Percentiles rank a stretch among this genome's conserved stretches.
Conservation (phyloP, 805 yeast genomes). For the Osmozyma mogii region DNA sequence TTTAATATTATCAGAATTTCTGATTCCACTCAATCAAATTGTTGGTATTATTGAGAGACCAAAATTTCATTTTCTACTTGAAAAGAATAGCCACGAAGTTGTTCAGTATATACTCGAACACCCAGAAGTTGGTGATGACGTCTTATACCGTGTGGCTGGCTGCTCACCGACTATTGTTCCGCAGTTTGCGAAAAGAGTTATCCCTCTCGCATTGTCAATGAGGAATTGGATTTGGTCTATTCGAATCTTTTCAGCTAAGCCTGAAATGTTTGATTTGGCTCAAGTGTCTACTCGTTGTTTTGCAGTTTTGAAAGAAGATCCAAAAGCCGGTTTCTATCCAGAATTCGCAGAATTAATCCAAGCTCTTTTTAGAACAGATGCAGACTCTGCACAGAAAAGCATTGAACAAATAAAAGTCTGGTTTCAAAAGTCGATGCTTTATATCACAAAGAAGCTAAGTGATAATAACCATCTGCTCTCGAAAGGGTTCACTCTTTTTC, state of each 20-base stretch:
- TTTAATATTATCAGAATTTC: conserved; percentile 3
- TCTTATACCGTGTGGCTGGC: conserved; percentile 9
- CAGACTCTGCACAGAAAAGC: conserved; percentile 13
- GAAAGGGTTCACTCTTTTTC: no score
- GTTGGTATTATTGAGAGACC: conserved; percentile 4
- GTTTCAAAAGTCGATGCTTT: conserved; percentile 51
- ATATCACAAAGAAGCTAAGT: conserved; percentile 54
- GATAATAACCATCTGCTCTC: no score
- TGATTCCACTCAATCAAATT: conserved; percentile 4
- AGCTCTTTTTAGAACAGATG: conserved; percentile 13
- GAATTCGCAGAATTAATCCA: conserved; percentile 22
- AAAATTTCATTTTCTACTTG: conserved; percentile 5
- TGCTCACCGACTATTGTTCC: conserved; percentile 6
- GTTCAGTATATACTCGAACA: conserved; percentile 1
- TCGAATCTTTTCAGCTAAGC: conserved; percentile 9
- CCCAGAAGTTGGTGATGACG: conserved; percentile 5
- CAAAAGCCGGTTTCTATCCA: conserved; percentile 21
- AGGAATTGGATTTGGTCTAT: conserved; percentile 14
- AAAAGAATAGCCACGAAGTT: conserved; percentile 3
- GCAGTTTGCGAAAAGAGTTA: conserved; percentile 6
- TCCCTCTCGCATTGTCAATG: conserved; percentile 11
- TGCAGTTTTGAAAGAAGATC: conserved; percentile 11
- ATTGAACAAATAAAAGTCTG: conserved; percentile 33
- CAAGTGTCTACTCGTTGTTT: conserved; percentile 16
- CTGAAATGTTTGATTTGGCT: conserved; percentile 5